Conservation (phyloP, 2,329 filamentous ascomycete species). For the Fulvia fulva region DNA sequence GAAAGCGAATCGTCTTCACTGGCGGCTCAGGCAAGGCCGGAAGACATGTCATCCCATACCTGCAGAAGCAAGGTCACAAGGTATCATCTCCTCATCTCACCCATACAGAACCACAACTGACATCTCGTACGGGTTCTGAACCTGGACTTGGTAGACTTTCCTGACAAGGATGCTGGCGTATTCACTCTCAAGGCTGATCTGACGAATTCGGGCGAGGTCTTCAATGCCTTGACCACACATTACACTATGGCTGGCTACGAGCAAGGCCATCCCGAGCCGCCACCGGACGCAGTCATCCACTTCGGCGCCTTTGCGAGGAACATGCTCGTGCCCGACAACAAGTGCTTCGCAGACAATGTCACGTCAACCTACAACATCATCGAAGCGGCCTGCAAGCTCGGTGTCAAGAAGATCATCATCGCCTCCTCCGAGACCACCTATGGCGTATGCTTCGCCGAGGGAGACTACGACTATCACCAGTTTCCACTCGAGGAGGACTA, state of each 20-base stretch:
- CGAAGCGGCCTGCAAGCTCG: slow-evolving; percentile 59
- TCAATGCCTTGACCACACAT: slow-evolving; percentile 54
- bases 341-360: slow-evolving; percentile 56
- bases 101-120: not conserved
- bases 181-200: slow-evolving; percentile 55
- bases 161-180: slow-evolving; percentile 37
- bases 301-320: slow-evolving; percentile 58
- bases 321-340: slow-evolving; percentile 59
- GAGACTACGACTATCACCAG: slow-evolving; percentile 52
- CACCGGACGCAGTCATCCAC: slow-evolving; percentile 60
- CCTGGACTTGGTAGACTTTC: slow-evolving; percentile 49
- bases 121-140: slow-evolving; percentile 44
- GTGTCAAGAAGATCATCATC: slow-evolving; percentile 59
- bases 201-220: slow-evolving; percentile 53
- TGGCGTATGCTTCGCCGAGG: slow-evolving; percentile 59
- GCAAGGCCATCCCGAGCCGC: slow-evolving; percentile 39
- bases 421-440: slow-evolving; percentile 59
- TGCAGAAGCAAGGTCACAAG: slow-evolving; percentile 49
- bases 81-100: slow-evolving; percentile 13
- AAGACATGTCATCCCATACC: slow-evolving; percentile 51
- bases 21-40: slow-evolving; percentile 56
- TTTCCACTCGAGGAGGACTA: slow-evolving; percentile 59
- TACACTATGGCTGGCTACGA: slow-evolving; percentile 51
- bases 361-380: slow-evolving; percentile 59
- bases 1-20: slow-evolving; percentile 50